Evolutionary conservation across 164 flowering plant genomes (phyloP).

Genomic region (Macadamia integrifolia): DNA sequence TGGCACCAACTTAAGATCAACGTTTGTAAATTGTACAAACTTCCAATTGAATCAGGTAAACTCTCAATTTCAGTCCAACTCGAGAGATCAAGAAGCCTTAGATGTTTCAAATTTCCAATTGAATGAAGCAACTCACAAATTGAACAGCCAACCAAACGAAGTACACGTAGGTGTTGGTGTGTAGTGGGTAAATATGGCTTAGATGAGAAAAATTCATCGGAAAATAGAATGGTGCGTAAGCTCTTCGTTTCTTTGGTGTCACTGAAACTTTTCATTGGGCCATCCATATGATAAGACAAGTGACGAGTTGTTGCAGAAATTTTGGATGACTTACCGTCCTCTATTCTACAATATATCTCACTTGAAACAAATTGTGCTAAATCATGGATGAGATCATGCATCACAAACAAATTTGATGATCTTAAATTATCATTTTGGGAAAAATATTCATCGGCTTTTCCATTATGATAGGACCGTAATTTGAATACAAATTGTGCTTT

Average conservation of each 20-base stretch:
- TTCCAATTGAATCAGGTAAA: slow-evolving; percentile 6
- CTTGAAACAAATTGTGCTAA: neutral
- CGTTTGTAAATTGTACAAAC: slow-evolving; percentile 1
- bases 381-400: neutral
- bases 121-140: slow-evolving; percentile 1
- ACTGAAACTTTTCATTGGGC: neutral
- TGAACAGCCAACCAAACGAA: neutral
- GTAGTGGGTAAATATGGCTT: neutral
- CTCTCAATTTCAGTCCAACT: neutral
- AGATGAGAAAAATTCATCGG: neutral
- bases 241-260: neutral
- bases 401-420: too few relatives aligned
- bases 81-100: slow-evolving; percentile 13
- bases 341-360: neutral
- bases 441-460: too few relatives aligned
- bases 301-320: neutral
- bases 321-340: neutral
- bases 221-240: neutral
- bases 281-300: neutral
- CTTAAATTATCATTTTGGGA: too few relatives aligned
- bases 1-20: neutral
- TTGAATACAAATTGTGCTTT: too few relatives aligned
- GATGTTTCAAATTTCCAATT: slow-evolving; percentile 8
- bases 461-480: too few relatives aligned
- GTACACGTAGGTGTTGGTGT: neutral